Base-by-base conservation (phyloP, 2,329 filamentous ascomycete species). In the Rhynchosporium agropyri region DNA sequence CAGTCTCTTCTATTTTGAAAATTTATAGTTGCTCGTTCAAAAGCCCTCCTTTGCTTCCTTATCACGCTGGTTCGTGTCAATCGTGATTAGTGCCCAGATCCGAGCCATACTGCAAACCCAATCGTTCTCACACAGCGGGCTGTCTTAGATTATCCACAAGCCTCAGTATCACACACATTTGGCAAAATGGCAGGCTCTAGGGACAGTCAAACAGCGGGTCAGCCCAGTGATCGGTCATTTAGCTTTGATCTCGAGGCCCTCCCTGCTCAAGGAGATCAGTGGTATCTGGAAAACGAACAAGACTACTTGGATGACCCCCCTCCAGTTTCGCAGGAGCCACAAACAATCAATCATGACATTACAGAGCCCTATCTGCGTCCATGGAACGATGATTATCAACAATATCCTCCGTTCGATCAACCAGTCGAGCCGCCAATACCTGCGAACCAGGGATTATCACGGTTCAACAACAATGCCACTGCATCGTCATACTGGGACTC, bases 201-300 rank as follows among this genome's bases (percentile, higher is more conserved):
- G 9, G 33, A 49, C 10, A 31, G 29, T 15, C n/a, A 50, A 8
- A 4, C 38, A 10, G 46, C 45, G 28, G 56, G 40, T 4, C 3
- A n/a, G 6, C 33, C 36, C 8, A 36, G 6, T 33, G 45, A 50
- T 31, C 28, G 50, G 13, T 50, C 56, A 7, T n/a, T 20, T 7
- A 38, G n/a, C 42, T 26, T 29, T 7, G 56, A 59, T 12, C 50
- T 59, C 33, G 56, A 49, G 31, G 31, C 56, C 3, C 40, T 59
- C 5, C 15, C 42, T 9, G 45, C 43, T 20, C 13, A 38, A 38
- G n/a, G 20, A 20, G 20, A 20, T 20, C 20, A 20, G 20, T 20
- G 20, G 20, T 20, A 20, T 20, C 20, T 20, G 20, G 20, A 36
- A 10, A 36, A 36, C 33, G 33, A 5, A 33, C 10, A 40, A 3